Base-by-base conservation (phyloP, 306 rosid species). In the Dryas drummondii region DNA sequence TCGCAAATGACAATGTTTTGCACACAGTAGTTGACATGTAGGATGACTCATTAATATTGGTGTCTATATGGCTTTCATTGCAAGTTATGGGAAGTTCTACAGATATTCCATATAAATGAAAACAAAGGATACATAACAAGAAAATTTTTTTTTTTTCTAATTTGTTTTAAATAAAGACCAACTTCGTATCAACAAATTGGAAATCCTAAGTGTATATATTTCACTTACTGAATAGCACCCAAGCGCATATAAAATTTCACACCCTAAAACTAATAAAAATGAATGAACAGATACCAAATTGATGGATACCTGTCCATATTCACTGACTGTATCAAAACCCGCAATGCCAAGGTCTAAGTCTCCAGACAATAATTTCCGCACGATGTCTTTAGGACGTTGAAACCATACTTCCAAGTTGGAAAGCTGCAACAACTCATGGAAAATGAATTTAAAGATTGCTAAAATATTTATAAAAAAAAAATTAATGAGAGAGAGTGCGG, bases 301-400 rank as follows among this genome's bases (percentile, higher is more conserved):
- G 27, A 17, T 32, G 27, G 10, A 3, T 22, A 88, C 98, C 92
- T 87, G 89, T 44, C 97, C 96, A 76, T 81, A 79, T 70, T 96
- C 99, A 41, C 82, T 80, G 76, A 91, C 73, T 5, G 88, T 89
- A 78, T 96, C 98, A 16, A 96, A 85, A 58, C 99, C 99, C 9
- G 90, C 96, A 55, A 96, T 87, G 63, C 99, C 99, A 67, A 96
- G 96, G 84, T 96, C 99, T 12, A 96, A 85, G 76, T 96, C 97
- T 40, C 98, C 99, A 0, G 98, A 87, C 70, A 89, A 78, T 81
- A 96, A 78, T 73, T 92, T 92, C 76, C 96, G 80, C 5, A 92
- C 93, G 48, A 96, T 88, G 61, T 96, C 98, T 76, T 90, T 92
- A 0, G 99, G 99, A 75, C 99, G 80, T 64, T 96, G 98, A 66